Percentiles rank a stretch among this genome's conserved stretches.
phyloP scores from a whole-genome alignment of 371 early-diverging fungal species.

The Funneliformis caledonium region DNA sequence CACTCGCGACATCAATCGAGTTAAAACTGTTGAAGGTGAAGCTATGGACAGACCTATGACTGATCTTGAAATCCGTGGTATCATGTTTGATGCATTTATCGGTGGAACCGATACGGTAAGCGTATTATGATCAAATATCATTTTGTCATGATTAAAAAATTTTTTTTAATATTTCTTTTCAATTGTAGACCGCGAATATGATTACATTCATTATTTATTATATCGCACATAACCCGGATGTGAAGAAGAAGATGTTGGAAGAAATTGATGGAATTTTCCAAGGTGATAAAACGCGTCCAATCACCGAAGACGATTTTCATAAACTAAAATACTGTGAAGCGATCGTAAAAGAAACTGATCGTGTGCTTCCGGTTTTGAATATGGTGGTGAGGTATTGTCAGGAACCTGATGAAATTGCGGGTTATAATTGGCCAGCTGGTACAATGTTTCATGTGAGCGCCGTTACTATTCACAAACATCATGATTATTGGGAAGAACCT shows the following conservation, averaged over 20 bases:
- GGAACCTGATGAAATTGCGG: conserved; percentile 3
- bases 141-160: neutral
- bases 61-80: conserved; percentile 27
- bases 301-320: conserved; percentile 3
- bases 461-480: neutral
- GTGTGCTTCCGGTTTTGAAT: neutral
- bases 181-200: neutral
- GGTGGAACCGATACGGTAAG: conserved; percentile 35
- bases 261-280: conserved; percentile 16
- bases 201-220: conserved; percentile 5
- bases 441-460: neutral
- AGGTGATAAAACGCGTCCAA: neutral
- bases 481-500: conserved; percentile 3
- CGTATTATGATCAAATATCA: neutral
- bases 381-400: neutral
- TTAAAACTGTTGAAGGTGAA: neutral
- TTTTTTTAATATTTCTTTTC: neutral
- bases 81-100: conserved; percentile 26
- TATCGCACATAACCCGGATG: neutral
- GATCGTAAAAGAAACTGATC: conserved; percentile 4
- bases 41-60: conserved; percentile 8
- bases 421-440: conserved; percentile 21
- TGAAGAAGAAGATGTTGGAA: neutral
- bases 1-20: neutral
- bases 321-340: conserved; percentile 24